Evolutionary conservation across 2,329 filamentous ascomycete species (phyloP).

Genomic region (Aspergillus spinulosporus): DNA sequence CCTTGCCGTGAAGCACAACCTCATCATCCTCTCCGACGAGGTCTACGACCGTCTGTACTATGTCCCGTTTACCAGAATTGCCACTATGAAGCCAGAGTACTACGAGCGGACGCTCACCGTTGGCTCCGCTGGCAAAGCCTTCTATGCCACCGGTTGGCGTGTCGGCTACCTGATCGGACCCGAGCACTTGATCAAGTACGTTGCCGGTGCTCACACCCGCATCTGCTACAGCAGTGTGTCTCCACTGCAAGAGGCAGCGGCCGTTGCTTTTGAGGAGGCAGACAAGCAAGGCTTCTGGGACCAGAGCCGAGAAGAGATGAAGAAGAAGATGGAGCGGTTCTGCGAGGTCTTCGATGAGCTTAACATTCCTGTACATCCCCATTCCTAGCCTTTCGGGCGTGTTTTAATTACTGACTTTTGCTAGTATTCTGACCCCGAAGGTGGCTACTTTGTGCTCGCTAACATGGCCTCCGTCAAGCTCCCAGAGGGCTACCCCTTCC

Average conservation of each 20-base stretch:
- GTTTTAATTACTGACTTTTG: constrained; percentile 6
- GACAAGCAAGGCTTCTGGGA: constrained; percentile 87
- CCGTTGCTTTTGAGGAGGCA: constrained; percentile 90
- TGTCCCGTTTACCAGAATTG: constrained; percentile 88
- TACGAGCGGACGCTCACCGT: constrained; percentile 88
- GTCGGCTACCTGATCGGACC: constrained; percentile 94
- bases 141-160: constrained; percentile 96
- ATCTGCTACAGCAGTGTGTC: constrained; percentile 96
- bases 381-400: background rate
- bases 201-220: constrained; percentile 86
- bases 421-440: constrained; percentile 84
- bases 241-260: constrained; percentile 89
- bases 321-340: constrained; percentile 81
- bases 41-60: constrained; percentile 97
- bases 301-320: constrained; percentile 79
- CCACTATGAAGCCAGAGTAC: constrained; percentile 86
- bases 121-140: constrained; percentile 95
- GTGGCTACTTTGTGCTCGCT: constrained; percentile 94
- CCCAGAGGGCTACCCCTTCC: constrained; percentile 82
- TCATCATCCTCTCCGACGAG: constrained; percentile 89
- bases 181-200: constrained; percentile 83
- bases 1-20: constrained; percentile 86
- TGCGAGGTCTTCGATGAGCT: constrained; percentile 78
- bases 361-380: constrained; percentile 55
- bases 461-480: constrained; percentile 88